Evolutionary conservation across 371 early-diverging fungal species (phyloP), one percentile per base, ranked within the genome.

Genomic region (Mucor racemosus): DNA sequence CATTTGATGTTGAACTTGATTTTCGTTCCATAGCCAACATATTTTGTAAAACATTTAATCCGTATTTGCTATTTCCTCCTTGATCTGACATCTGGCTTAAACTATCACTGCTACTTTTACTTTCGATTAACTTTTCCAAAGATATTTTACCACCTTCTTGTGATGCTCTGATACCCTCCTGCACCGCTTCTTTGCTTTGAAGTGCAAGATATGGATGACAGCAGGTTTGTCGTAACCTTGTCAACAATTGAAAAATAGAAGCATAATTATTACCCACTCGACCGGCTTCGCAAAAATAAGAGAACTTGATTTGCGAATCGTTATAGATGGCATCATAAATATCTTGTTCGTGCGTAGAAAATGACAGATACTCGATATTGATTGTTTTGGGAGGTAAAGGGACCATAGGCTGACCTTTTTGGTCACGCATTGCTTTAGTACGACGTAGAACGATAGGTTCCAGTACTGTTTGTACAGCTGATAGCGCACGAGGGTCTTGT

Each of bases 361-460:
- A 88, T 3, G 82, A 71, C 8, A 92, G 75, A 41, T 87, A 88
- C 39, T 86, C 84, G 21, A 86, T 84, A 36, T 84, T 80, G 21
- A 90, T 72, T 0, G 66, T 63, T 41, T 88, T 87, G 7, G 77
- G 68, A 0, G 93, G 93, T n/a, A 92, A 65, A 17, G 76, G 68
- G 0, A 92, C 81, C 62, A 92, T 87, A 0, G 84, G 81, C 15
- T 86, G 75, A 1, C 92, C 91, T 35, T 82, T 62, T 26, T 63
- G 61, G 34, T 85, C 84, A 4, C 80, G 78, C 78, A 86, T 88
- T 6, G 79, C 68, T 58, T 91, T 91, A 5, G 90, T 90, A 17
- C 92, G 79, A 17, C 91, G 81, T 15, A 92, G 68, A 0, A 90
- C 84, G 38, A 92, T 68, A 1, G 90, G 91, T 34, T 90, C 88